Evolutionary conservation across 202 grass and related monocot species (phyloP), one percentile per base, ranked within the genome.

Genomic region (Tripidium arundinaceum): DNA sequence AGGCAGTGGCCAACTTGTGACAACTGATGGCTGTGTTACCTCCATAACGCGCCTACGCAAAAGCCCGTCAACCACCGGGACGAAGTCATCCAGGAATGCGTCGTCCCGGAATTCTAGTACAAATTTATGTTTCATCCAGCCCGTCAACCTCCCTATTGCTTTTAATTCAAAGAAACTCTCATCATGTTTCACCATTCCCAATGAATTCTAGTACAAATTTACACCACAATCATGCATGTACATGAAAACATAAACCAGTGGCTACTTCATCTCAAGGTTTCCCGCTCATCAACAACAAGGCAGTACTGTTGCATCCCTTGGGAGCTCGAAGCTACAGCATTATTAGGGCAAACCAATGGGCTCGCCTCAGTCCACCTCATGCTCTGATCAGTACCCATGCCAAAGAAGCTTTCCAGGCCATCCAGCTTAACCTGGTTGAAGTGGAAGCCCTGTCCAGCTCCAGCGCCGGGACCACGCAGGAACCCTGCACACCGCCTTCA

Each of bases 381-480:
- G 81, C 68, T 72, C 38, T 86, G 82, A 45, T 84, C 87, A 5
- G 16, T 21, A 72, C 75, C 65, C 62, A 86, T 83, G 12, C 86
- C 86, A 33, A 91, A 93, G 50, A 90, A 62, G 65, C 77, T 83
- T 43, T 93, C 96, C 3, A 95, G 39, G 27, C 90, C 84, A 73
- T 99, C 92, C 61, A 96, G 68, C 79, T 88, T 93, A 21, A 93
- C 81, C 37, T 88, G 84, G 52, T 88, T 93, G 87, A 96, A 96
- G 10, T 85, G 90, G 74, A 99, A 88, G 80, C 70, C 81, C 62
- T 96, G 92, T 96, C 97, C 22, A 96, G 70, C 83, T 99, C 90
- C 27, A 87, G 76, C 39, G 28, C 46, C 8, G 83, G 77, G 25
- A 83, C 66, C 6, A 58, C 15, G 19, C 67, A 18, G 29, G 81